Percentiles rank a stretch among this genome's conserved stretches.
phyloP scores from a whole-genome alignment of 345 rosid genomes.

The Adansonia digitata region DNA sequence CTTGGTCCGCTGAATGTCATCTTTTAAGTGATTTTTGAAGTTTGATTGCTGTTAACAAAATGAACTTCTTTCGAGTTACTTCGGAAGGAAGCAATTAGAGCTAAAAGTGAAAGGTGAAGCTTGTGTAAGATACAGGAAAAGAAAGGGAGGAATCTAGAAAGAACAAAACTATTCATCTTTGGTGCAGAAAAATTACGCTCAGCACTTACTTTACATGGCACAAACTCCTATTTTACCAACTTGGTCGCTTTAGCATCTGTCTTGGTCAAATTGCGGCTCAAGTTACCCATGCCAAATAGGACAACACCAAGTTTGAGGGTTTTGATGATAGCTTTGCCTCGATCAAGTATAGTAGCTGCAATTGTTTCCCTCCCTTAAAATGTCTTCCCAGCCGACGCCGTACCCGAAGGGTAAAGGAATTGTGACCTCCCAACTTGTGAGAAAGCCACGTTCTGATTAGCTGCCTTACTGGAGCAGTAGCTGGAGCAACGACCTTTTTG shows the following conservation, averaged over 20 bases:
- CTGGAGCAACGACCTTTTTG: background rate
- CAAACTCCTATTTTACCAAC: background rate
- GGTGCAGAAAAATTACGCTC: background rate
- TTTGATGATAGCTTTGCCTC: background rate
- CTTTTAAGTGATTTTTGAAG: background rate
- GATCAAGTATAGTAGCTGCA: background rate
- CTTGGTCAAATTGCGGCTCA: background rate
- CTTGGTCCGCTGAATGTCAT: no score
- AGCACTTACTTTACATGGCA: background rate
- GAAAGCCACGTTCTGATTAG: background rate
- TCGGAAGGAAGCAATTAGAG: background rate
- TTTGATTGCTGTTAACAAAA: background rate
- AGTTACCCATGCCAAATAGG: background rate
- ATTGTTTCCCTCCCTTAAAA: background rate
- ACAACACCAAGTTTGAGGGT: background rate
- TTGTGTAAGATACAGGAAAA: background rate
- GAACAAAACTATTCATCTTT: background rate
- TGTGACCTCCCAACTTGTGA: background rate
- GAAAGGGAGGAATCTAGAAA: background rate
- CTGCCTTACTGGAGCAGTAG: background rate
- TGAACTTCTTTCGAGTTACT: background rate
- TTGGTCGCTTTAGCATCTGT: background rate
- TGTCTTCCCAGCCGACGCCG: background rate
- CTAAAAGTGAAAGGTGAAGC: background rate
- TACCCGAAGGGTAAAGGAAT: background rate